Conservation (phyloP, 148 eudicot genomes). For the Tetragonia tetragonoides region DNA sequence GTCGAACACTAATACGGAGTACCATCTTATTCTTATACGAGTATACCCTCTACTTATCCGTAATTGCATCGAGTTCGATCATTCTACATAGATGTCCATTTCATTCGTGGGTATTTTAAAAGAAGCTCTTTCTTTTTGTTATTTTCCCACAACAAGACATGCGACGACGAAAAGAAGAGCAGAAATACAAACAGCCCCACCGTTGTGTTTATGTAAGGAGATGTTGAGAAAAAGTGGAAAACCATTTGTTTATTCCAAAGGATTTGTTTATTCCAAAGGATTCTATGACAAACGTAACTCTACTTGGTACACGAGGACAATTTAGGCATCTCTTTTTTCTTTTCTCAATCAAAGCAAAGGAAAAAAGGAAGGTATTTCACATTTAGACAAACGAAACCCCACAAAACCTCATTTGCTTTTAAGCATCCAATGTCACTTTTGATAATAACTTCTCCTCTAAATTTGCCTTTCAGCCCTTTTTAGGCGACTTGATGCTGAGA, state of each 20-base stretch:
- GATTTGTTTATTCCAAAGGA: slow-evolving; percentile 37
- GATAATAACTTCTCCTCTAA: background rate
- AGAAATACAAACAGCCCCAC: slow-evolving; percentile 20
- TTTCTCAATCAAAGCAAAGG: slow-evolving; percentile 6
- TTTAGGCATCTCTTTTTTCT: slow-evolving; percentile 35
- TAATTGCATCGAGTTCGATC: no score
- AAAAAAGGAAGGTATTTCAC: background rate
- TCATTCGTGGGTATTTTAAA: no score
- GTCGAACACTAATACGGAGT: no score
- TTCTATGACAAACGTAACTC: slow-evolving; percentile 77
- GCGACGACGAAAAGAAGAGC: slow-evolving; percentile 10
- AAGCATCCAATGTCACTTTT: slow-evolving; percentile 72
- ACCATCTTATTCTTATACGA: no score
- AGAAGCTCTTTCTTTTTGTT: no score
- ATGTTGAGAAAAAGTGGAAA: slow-evolving; percentile 3
- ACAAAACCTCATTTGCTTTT: slow-evolving; percentile 45
- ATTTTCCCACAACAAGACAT: background rate
- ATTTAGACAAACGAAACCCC: slow-evolving; percentile 56
- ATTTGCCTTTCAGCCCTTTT: slow-evolving; percentile 59
- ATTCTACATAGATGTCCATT: no score
- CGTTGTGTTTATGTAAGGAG: background rate
- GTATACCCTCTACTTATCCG: no score
- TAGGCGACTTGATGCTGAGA: slow-evolving; percentile 36
- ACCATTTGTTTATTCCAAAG: slow-evolving; percentile 18
- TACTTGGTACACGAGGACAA: slow-evolving; percentile 57